Percentiles rank a stretch among this genome's conserved stretches.
phyloP scores from a whole-genome alignment of 2,329 filamentous ascomycete genomes.

The Fusarium sp. region DNA sequence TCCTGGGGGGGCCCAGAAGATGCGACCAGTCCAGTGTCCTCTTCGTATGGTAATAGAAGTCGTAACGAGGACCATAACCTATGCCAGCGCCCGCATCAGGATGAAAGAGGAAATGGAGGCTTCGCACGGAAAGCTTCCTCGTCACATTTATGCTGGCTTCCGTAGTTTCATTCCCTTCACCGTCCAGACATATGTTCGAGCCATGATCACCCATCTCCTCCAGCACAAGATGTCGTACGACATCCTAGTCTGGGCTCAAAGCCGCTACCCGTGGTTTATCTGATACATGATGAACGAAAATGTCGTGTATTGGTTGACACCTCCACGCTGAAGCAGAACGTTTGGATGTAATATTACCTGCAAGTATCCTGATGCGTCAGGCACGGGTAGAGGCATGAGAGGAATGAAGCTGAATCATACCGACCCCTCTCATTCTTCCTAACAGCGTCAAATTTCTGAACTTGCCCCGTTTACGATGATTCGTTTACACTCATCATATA shows the following conservation, averaged over 20 bases:
- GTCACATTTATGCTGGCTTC: conserved; percentile 10
- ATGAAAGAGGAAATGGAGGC: not conserved
- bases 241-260: conserved; percentile 3
- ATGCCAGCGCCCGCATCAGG: conserved; percentile 21
- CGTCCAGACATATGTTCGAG: not conserved
- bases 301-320: not conserved
- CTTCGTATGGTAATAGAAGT: not conserved
- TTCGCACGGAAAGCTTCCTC: conserved; percentile 5
- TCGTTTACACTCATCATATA: not conserved
- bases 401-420: not conserved
- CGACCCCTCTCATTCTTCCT: not conserved
- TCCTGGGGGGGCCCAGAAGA: not conserved
- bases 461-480: not conserved
- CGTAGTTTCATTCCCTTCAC: conserved; percentile 12
- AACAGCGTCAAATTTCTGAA: not conserved
- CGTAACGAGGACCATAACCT: not conserved
- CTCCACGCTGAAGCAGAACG: not conserved
- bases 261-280: conserved; percentile 10
- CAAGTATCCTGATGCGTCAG: conserved; percentile 9
- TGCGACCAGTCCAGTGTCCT: not conserved
- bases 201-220: not conserved
- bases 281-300: not conserved
- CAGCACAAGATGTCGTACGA: conserved; percentile 13
- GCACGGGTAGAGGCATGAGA: conserved; percentile 15
- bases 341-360: not conserved